Base-by-base conservation (phyloP, 345 rosid genomes). In the Bruguiera parviflora region DNA sequence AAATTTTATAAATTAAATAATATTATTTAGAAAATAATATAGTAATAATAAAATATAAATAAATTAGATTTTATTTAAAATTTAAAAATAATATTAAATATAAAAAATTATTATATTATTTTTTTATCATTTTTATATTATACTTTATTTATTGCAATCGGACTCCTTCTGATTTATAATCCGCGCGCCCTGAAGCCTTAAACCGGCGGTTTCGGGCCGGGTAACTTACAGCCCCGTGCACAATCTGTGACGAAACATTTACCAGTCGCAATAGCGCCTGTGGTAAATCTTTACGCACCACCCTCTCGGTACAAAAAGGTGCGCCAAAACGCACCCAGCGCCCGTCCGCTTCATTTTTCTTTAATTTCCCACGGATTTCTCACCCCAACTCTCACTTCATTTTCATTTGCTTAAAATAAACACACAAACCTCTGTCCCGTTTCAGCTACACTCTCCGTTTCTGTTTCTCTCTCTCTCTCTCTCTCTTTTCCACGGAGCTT, bases 261-360 rank as follows among this genome's bases (percentile, higher is more conserved):
- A 75, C 81, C 80, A 64, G 82, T 66, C 78, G 70, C 65, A 52
- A 63, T 53, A 35, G 28, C 55, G 57, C 22, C 33, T n/a, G 65
- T 13, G 10, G 19, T 39, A 47, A 61, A 27, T 49, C 27, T 69
- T 69, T 67, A 75, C 78, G 78, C 63, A n/a, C n/a, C n/a, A 72
- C 49, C 63, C 46, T 22, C 46, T 47, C 24, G 0, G 5, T 33
- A 60, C 59, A 53, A 66, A 66, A 47, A 13, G 75, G 78, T 73
- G 69, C 69, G 70, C 64, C 58, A 21, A 28, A 61, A 69, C 70
- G 33, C 62, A 16, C 13, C 0, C 3, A 0, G 78, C 77, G 77
- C 62, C 53, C 2, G 49, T 66, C 72, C 58, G 72, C 13, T 18
- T 21, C 51, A 20, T 21, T 4, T 15, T 29, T 51, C 58, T 65